Evolutionary conservation across 23 red algal species (phyloP).

Genomic region (Gracilariopsis chorda): DNA sequence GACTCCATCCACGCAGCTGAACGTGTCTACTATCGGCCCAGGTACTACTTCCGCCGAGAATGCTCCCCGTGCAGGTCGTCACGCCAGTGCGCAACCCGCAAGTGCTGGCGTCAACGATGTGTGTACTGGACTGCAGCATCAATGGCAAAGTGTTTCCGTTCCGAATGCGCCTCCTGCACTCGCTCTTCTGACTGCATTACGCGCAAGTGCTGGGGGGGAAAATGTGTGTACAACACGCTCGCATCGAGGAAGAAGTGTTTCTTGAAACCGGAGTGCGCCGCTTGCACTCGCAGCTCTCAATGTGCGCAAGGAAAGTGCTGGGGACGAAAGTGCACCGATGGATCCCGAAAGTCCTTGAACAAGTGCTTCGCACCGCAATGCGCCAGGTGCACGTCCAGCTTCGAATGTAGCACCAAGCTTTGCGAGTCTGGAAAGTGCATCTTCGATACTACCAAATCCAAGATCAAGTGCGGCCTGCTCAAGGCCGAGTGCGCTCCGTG

Average conservation of each 20-base stretch:
- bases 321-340: neutral
- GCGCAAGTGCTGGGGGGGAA: neutral
- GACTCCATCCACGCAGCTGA: no score
- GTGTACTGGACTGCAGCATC: neutral
- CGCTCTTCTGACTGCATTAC: neutral
- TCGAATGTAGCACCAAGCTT: neutral
- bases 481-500: neutral
- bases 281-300: neutral
- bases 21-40: no score
- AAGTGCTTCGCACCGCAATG: neutral
- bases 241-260: conserved; percentile 2
- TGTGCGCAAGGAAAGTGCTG: neutral
- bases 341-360: no score
- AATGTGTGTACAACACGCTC: neutral
- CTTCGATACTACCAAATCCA: neutral
- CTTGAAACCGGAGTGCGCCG: neutral
- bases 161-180: neutral
- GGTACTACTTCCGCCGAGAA: no score
- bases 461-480: neutral
- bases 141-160: neutral
- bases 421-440: neutral
- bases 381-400: neutral
- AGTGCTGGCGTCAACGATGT: neutral
- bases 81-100: neutral
- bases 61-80: no score